These are phyloP conservation scores for Populus deltoides DNA, from an alignment of 345 rosid genomes.

Conservation along the genomic window DNA sequence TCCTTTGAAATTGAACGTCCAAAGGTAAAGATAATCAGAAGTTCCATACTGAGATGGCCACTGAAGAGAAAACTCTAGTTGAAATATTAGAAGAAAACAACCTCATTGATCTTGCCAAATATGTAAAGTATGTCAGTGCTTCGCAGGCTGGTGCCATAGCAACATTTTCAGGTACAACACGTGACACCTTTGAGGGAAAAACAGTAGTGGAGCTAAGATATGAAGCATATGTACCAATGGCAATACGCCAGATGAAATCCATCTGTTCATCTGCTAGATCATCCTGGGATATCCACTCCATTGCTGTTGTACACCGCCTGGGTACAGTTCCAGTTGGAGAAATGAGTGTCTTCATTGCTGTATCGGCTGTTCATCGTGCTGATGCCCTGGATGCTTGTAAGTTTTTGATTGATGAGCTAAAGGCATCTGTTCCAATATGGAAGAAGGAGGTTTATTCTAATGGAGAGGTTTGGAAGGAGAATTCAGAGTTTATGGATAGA, in stretches of 20 bases:
- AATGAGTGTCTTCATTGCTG: conserved; percentile 76
- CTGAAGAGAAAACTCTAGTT: conserved; percentile 19
- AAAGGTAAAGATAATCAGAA: neutral
- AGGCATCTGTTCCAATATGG: conserved; percentile 90
- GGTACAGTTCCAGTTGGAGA: conserved; percentile 89
- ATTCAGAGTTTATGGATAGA: conserved; percentile 68
- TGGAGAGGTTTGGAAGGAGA: conserved; percentile 97
- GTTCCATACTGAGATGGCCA: conserved; percentile 8
- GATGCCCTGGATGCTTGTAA: conserved; percentile 87
- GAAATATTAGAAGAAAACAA: conserved; percentile 27
- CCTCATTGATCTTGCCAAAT: conserved; percentile 24
- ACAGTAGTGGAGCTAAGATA: conserved; percentile 72
- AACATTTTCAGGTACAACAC: conserved; percentile 31
- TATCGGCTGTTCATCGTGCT: conserved; percentile 73
- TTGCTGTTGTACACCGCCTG: conserved; percentile 71
- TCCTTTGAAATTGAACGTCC: neutral
- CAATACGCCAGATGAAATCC: conserved; percentile 52
- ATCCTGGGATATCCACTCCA: conserved; percentile 66
- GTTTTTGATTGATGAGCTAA: conserved; percentile 73
- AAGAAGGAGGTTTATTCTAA: conserved; percentile 87
- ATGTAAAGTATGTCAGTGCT: conserved; percentile 24
- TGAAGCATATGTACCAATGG: conserved; percentile 92
- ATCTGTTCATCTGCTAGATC: conserved; percentile 63
- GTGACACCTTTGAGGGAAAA: conserved; percentile 64
- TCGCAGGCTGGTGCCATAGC: conserved; percentile 34